Evolutionary conservation across 164 flowering plant genomes (phyloP), one percentile per base, ranked within the genome.

Genomic region (Sextonia rubra): DNA sequence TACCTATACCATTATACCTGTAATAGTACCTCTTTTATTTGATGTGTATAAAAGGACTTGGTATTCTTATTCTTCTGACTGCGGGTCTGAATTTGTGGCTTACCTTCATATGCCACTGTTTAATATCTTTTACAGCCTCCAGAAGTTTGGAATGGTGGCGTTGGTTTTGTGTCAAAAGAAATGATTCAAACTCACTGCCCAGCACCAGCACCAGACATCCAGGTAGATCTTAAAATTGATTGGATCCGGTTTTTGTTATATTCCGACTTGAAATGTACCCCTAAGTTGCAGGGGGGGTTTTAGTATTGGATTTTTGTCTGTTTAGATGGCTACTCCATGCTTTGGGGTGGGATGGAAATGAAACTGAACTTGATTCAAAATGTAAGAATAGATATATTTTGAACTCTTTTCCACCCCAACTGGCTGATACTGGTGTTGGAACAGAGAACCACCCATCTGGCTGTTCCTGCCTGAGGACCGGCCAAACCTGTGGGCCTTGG

Each of bases 111-210:
- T 9, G 22, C 17, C 22, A 23, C 18, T 29, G 8, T 64, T 64
- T 29, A 15, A 12, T 5, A 17, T 64, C 29, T 64, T 64, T 44
- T 5, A 22, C 88, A 95, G 99, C 98, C 99, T 68, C 99, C 99
- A 2, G 98, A 95, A 77, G 84, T 15, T 12, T 95, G 99, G 99
- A 77, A 86, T 71, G 99, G 98, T 70, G 99, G 99, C 27, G 94
- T 91, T 66, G 99, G 99, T 18, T 95, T 90, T 67, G 97, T 95
- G 20, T 85, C 93, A n/a, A 91, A 93, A 84, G 99, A 93, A 83
- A 95, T 95, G 95, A 93, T 95, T 80, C 82, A 93, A 76, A 61
- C 85, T 64, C 93, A 91, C 77, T 91, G 86, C 78, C 99, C 99
- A 71, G 85, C 92, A 47, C 99, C 98, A 12, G 93, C 97, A 47